Base-by-base conservation (phyloP, 2,329 filamentous ascomycete genomes). In the Penicillium sp. region DNA sequence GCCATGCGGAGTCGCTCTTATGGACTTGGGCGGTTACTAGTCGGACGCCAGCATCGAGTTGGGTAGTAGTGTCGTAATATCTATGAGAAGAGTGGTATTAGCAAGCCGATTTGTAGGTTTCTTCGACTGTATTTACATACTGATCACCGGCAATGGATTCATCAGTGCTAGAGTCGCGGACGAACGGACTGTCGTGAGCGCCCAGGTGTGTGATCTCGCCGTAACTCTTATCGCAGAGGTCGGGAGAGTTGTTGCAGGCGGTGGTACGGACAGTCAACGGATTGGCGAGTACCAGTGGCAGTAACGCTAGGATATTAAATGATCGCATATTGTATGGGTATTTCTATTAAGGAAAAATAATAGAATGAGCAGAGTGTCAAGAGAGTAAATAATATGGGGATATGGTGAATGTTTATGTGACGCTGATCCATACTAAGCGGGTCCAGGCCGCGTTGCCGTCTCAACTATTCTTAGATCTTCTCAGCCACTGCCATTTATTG, bases 161-260 rank as follows among this genome's bases (percentile, higher is more conserved):
- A 59, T 76, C 78, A 1, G 85, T 88, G 54, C 81, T 82, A 26
- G 77, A 72, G 67, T 91, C 87, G 50, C 88, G 81, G 44, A 92
- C 73, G 71, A 92, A 93, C 11, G 89, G 81, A 59, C 85, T 87
- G 75, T 92, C 83, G 76, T 93, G 90, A 19, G 88, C 89, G 23
- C 90, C 90, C 68, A 93, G 84, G 72, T 93, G 84, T 3, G 90
- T 93, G 65, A 95, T 84, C 64, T 89, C 85, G 76, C 86, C 87
- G 78, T 95, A 95, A 19, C 84, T 77, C 62, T 85, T 85, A 60
- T 77, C 79, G 79, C 91, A 95, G 42, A 95, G 83, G 44, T 81
- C 77, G 0, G 90, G 89, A 1, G 89, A 92, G 80, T 93, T 93
- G 78, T 95, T 95, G 83, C 91, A 95, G 31, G 87, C 85, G 23